Conservation (phyloP, 768 basidiomycete species). For the Trametes maxima region DNA sequence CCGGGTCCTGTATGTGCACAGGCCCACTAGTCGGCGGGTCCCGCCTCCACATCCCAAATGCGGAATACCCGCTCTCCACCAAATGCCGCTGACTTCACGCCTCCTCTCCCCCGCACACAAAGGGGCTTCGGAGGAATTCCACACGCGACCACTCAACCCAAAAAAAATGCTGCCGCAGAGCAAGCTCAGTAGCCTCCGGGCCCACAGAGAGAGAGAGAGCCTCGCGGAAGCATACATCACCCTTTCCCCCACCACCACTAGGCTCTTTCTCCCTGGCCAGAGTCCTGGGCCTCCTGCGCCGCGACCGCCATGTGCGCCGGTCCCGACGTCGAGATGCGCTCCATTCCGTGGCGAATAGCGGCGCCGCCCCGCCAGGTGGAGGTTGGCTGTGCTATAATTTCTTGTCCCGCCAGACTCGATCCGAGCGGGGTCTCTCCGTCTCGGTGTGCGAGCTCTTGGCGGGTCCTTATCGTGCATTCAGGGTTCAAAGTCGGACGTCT, state of each 20-base stretch:
- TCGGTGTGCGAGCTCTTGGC: too few species aligned
- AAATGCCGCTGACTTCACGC: background rate
- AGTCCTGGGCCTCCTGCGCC: background rate
- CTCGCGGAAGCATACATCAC: constrained; percentile 13
- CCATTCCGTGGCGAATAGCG: background rate
- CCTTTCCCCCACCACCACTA: too few species aligned
- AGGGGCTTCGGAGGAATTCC: background rate
- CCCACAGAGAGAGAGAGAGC: background rate
- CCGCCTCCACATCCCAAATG: constrained; percentile 3
- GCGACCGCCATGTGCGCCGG: constrained; percentile 14
- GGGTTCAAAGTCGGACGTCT: too few species aligned
- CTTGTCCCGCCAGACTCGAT: too few species aligned
- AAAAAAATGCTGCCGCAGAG: background rate
- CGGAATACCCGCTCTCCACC: constrained; percentile 9
- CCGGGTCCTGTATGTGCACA: background rate
- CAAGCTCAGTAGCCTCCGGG: background rate
- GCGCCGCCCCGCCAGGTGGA: background rate
- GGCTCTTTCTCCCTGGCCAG: too few species aligned
- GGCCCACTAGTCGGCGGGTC: background rate
- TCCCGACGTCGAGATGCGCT: constrained; percentile 2
- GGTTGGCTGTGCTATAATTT: background rate
- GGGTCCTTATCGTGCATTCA: too few species aligned
- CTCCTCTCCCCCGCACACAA: too few species aligned
- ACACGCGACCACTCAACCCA: background rate
- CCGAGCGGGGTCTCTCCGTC: too few species aligned